phyloP scores from a whole-genome alignment of 306 rosid species.

The Castanea crenata region DNA sequence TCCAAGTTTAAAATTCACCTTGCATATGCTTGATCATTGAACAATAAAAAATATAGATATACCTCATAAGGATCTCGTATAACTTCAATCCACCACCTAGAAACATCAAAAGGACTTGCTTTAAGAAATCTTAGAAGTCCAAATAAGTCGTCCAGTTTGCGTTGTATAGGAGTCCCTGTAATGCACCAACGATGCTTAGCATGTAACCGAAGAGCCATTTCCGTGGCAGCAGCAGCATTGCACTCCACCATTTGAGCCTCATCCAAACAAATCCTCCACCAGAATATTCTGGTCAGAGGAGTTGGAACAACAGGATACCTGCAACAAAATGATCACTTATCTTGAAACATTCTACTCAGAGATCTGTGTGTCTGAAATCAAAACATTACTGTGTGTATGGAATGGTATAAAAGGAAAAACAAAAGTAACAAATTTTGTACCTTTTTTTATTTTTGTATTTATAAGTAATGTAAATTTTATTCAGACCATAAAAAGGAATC shows the following conservation, averaged over 20 bases:
- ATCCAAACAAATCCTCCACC: conserved; percentile 99
- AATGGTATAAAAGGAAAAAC: background rate
- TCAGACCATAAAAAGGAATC: too few relatives aligned
- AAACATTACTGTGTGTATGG: background rate
- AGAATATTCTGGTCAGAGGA: conserved; percentile 80
- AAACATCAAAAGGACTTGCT: conserved; percentile 72
- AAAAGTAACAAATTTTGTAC: background rate
- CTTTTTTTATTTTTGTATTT: too few relatives aligned
- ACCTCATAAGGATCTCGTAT: conserved; percentile 95
- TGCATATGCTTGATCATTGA: conserved; percentile 3
- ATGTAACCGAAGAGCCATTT: conserved; percentile 84
- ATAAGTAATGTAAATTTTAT: too few relatives aligned
- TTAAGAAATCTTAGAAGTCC: conserved; percentile 80
- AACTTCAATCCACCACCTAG: conserved; percentile 96
- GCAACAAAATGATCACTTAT: conserved; percentile 21
- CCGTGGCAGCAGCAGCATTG: conserved; percentile 77
- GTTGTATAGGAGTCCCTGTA: conserved; percentile 95
- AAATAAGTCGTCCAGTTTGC: conserved; percentile 85
- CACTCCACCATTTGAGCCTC: conserved; percentile 99
- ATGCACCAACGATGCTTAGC: conserved; percentile 90
- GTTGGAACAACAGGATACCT: conserved; percentile 96
- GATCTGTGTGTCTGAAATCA: background rate
- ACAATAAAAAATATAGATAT: conserved; percentile 17
- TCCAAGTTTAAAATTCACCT: background rate
- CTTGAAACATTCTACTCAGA: conserved; percentile 9